These are phyloP conservation scores for Cytospora paraplurivora DNA, from an alignment of 2,329 filamentous ascomycete genomes.

Conservation along the genomic window DNA sequence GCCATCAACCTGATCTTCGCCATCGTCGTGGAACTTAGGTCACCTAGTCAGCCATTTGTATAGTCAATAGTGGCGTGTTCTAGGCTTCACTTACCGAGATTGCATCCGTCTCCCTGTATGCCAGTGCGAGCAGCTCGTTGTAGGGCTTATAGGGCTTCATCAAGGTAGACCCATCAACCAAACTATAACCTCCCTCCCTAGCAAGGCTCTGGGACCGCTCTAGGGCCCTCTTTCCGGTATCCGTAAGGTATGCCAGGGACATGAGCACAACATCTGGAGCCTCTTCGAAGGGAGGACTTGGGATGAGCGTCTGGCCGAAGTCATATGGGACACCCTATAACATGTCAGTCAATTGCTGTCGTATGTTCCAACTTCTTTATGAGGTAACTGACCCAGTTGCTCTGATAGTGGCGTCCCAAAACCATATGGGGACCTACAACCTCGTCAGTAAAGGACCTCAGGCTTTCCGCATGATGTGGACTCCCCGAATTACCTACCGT, in stretches of 20 bases:
- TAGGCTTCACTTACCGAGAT: constrained; percentile 51
- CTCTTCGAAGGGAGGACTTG: constrained; percentile 47
- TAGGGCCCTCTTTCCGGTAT: constrained; percentile 52
- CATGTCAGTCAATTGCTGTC: constrained; percentile 33
- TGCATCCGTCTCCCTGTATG: constrained; percentile 61
- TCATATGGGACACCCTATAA: constrained; percentile 65
- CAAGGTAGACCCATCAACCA: constrained; percentile 26
- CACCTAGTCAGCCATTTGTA: constrained; percentile 6
- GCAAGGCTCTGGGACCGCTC: constrained; percentile 31
- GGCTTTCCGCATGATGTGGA: constrained; percentile 21
- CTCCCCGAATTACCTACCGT: constrained; percentile 35
- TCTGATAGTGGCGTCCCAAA: constrained; percentile 54
- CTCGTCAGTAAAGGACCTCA: constrained; percentile 33
- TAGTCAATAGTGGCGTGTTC: background rate
- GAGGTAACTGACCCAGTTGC: constrained; percentile 51
- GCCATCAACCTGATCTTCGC: constrained; percentile 62
- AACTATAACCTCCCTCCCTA: constrained; percentile 11
- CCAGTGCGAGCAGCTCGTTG: constrained; percentile 65
- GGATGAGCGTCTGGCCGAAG: constrained; percentile 59
- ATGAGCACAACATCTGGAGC: constrained; percentile 52
- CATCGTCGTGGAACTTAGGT: constrained; percentile 60
- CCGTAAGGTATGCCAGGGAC: constrained; percentile 55
- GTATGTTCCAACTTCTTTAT: background rate
- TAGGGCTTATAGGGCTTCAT: constrained; percentile 46
- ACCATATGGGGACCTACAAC: constrained; percentile 42